phyloP scores from a whole-genome alignment of 1,139 yeast genomes.

The Blastobotrys ciferrii region DNA sequence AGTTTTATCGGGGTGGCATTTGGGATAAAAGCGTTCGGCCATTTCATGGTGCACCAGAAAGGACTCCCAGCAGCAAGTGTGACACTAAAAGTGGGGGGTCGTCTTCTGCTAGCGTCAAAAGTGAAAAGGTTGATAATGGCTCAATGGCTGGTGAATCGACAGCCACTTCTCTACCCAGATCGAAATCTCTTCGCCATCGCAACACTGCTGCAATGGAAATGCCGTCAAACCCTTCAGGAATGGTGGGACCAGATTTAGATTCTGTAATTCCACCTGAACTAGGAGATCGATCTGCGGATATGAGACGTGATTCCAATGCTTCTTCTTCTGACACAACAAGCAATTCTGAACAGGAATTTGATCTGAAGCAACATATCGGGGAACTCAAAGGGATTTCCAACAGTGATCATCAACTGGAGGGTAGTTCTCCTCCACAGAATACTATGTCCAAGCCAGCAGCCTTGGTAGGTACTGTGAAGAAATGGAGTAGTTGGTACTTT shows the following conservation, averaged over 20 bases:
- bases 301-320: background rate
- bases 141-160: conserved; percentile 9
- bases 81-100: background rate
- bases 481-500: conserved; percentile 34
- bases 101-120: background rate
- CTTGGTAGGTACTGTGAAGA: conserved; percentile 31
- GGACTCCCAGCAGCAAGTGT: background rate
- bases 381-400: conserved; percentile 18
- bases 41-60: background rate
- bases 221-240: background rate
- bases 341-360: conserved; percentile 5
- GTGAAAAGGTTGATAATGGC: background rate
- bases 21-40: conserved; percentile 53
- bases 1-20: conserved; percentile 85
- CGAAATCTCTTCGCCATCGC: conserved; percentile 3
- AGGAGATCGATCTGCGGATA: background rate
- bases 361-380: conserved; percentile 22
- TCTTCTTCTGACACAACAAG: background rate
- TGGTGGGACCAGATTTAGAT: conserved; percentile 6
- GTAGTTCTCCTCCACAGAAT: conserved; percentile 3
- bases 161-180: conserved; percentile 2
- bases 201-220: background rate
- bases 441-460: conserved; percentile 14
- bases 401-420: background rate
- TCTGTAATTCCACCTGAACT: conserved; percentile 1